phyloP scores from a whole-genome alignment of 331 rosid species.

The Malus hybrid region DNA sequence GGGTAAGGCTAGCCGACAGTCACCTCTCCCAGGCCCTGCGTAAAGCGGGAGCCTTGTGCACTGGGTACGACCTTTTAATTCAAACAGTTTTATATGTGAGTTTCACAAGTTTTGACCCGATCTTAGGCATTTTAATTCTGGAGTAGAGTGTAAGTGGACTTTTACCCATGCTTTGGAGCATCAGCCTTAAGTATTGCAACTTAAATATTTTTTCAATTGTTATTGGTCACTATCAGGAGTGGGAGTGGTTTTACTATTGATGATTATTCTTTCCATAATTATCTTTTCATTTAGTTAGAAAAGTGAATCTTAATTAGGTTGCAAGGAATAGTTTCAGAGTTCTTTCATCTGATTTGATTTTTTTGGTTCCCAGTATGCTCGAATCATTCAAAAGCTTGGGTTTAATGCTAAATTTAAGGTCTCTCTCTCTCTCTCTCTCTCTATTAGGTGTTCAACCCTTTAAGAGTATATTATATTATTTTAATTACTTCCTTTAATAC shows the following conservation, averaged over 20 bases:
- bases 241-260: background rate
- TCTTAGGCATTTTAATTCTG: background rate
- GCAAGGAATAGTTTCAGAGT: background rate
- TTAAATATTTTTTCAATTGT: background rate
- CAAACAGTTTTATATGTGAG: too few species aligned
- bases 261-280: background rate
- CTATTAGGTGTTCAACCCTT: background rate
- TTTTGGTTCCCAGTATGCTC: slow-evolving; percentile 67
- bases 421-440: background rate
- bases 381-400: slow-evolving; percentile 88
- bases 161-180: background rate
- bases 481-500: background rate
- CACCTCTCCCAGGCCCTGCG: too few species aligned
- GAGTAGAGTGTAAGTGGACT: background rate
- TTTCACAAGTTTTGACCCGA: too few species aligned
- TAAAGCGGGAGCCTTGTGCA: too few species aligned
- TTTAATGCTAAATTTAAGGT: slow-evolving; percentile 91
- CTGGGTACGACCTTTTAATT: too few species aligned
- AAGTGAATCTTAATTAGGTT: background rate
- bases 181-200: background rate
- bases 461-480: background rate
- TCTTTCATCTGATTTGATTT: slow-evolving; percentile 15
- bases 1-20: too few species aligned
- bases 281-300: slow-evolving; percentile 1
- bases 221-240: background rate